Percentiles rank a stretch among this genome's conserved stretches.
These are phyloP conservation scores for Pleurotus salmoneostramineus DNA, from an alignment of 768 basidiomycete genomes.

Conservation along the genomic window DNA sequence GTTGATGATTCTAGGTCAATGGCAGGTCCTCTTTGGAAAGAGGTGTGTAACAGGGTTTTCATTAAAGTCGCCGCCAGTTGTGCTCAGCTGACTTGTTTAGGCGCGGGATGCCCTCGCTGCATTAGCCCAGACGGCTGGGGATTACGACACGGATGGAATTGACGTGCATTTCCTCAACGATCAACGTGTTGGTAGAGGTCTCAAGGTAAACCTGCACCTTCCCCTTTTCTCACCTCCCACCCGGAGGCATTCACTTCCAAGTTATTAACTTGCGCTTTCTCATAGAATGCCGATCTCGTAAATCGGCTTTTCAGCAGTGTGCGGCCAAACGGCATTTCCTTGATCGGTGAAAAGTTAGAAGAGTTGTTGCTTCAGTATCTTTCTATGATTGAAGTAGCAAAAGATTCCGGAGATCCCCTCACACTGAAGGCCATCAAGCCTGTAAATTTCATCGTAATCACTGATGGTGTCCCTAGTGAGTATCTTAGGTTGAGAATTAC, in stretches of 20 bases:
- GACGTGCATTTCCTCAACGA: conserved; percentile 61
- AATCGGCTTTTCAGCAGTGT: conserved; percentile 39
- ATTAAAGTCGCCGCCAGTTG: too few relatives aligned
- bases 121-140: conserved; percentile 42
- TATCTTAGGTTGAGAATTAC: not conserved
- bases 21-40: conserved; percentile 43
- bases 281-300: conserved; percentile 34
- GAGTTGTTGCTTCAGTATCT: conserved; percentile 26
- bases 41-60: conserved; percentile 32
- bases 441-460: conserved; percentile 56
- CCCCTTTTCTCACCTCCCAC: not conserved
- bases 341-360: conserved; percentile 34
- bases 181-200: conserved; percentile 21
- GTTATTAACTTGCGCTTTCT: not conserved
- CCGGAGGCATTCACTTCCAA: not conserved
- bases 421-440: conserved; percentile 40
- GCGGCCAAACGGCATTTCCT: conserved; percentile 38
- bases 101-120: conserved; percentile 41
- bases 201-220: conserved; percentile 29
- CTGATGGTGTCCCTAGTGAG: conserved; percentile 61
- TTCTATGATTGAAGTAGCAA: conserved; percentile 22
- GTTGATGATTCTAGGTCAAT: conserved; percentile 64
- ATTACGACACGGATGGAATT: conserved; percentile 56
- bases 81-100: conserved; percentile 18
- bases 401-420: conserved; percentile 12